A percentile compares a stretch with the other conserved stretches of the same genome.
These are phyloP conservation scores for Fragilaria crotonensis DNA, from an alignment of 108 stramenopile genomes.

Conservation along the genomic window DNA sequence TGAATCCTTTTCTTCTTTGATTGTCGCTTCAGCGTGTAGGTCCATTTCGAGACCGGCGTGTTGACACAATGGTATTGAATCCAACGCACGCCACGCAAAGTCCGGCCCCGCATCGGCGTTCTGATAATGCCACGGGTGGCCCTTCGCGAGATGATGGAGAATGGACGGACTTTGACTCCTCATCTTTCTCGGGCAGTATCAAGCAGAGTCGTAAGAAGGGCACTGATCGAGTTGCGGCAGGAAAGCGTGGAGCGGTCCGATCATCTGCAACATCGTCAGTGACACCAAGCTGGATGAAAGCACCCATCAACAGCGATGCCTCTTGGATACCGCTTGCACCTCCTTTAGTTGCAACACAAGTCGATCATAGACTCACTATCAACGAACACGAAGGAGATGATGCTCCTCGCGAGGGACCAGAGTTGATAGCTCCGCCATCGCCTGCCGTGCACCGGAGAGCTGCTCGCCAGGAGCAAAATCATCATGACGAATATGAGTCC, in stretches of 20 bases:
- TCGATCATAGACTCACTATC: neutral
- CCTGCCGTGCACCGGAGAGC: too few species aligned
- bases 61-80: too few species aligned
- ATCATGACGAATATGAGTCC: too few species aligned
- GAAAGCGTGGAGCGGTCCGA: neutral
- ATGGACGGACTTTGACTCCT: neutral
- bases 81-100: too few species aligned
- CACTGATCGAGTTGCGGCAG: neutral
- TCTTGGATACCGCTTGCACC: constrained; percentile 34
- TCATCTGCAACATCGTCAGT: constrained; percentile 2
- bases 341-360: neutral
- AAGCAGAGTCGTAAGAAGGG: neutral
- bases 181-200: neutral
- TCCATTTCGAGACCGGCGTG: too few species aligned
- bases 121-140: too few species aligned
- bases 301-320: constrained; percentile 32
- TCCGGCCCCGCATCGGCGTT: too few species aligned
- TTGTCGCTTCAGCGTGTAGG: too few species aligned
- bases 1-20: too few species aligned
- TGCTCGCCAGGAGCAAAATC: too few species aligned
- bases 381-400: neutral
- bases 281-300: constrained; percentile 34
- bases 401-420: neutral
- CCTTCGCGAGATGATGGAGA: too few species aligned
- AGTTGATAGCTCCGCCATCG: too few species aligned